A percentile compares a stretch with the other conserved stretches of the same genome.
These are phyloP conservation scores for Trypethelium eluteriae DNA, from an alignment of 495 filamentous ascomycete genomes.

Conservation along the genomic window DNA sequence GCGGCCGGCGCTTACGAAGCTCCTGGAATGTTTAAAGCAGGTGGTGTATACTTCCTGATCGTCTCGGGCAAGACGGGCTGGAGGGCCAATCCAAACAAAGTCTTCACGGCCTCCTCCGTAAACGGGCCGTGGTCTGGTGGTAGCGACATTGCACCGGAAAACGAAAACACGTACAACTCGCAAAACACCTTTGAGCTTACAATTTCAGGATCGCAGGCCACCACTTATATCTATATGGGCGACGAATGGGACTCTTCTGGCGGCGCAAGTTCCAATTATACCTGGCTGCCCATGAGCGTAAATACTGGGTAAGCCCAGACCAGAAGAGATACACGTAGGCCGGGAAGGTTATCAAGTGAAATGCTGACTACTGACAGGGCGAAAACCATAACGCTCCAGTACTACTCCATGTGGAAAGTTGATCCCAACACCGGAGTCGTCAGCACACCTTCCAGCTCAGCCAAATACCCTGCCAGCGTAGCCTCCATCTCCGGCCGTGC, in stretches of 20 bases:
- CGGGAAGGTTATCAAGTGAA: not conserved
- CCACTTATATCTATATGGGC: constrained; percentile 16
- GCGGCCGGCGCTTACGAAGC: constrained; percentile 12
- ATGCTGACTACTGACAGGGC: not conserved
- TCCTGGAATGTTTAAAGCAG: constrained; percentile 17
- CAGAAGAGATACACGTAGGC: not conserved
- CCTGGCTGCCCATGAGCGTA: constrained; percentile 39
- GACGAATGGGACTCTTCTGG: constrained; percentile 25
- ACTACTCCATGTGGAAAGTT: constrained; percentile 42
- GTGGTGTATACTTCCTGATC: constrained; percentile 11
- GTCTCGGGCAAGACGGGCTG: constrained; percentile 13
- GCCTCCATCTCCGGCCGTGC: constrained; percentile 1
- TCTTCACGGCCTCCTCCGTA: constrained; percentile 14
- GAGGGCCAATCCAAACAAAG: constrained; percentile 16
- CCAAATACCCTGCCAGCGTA: constrained; percentile 21
- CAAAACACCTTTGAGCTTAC: constrained; percentile 19
- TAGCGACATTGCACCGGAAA: constrained; percentile 13
- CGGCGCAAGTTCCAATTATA: constrained; percentile 36
- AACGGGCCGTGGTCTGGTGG: constrained; percentile 14
- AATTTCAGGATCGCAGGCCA: constrained; percentile 8
- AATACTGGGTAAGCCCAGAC: constrained; percentile 24
- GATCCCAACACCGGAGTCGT: constrained; percentile 39
- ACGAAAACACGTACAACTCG: constrained; percentile 13
- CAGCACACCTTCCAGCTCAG: constrained; percentile 31
- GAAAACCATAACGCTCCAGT: constrained; percentile 36